Evolutionary conservation across 108 stramenopile species (phyloP), one percentile per base, ranked within the genome.

Genomic region (Phaeodactylum tricornutum): DNA sequence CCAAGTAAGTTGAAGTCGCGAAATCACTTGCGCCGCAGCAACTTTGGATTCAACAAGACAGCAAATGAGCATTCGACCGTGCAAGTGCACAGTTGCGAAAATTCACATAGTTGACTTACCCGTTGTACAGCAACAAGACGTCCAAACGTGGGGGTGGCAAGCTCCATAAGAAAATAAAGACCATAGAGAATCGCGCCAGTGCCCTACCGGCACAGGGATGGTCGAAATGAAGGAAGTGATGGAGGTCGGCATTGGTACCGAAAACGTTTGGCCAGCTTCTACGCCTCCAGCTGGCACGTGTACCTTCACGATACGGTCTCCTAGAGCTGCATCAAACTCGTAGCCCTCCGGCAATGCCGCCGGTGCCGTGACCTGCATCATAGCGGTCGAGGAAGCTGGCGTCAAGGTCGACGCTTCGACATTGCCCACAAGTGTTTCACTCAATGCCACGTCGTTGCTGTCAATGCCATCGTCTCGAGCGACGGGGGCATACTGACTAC

Each of bases 331-430:
- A 45, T 75, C 74, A 43, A 80, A 66, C 11, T 71, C 45, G 53
- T 70, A 80, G 9, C 79, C 79, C 59, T 71, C 74, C 26, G 33
- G 35, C n/a, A 80, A 51, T 2, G 70, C 62, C 1, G 69, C 74
- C 0, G 79, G 79, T 3, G 79, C 79, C 29, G 70, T 50, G 26
- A 79, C 70, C 35, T 47, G 26, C 1, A 62, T 28, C 53, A 54
- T 29, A 6, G 51, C 31, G 3, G 44, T 45, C 38, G 38, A n/a
- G n/a, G n/a, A n/a, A n/a, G n/a, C n/a, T n/a, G n/a, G n/a, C n/a
- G n/a, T n/a, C n/a, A n/a, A n/a, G n/a, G n/a, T n/a, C n/a, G n/a
- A n/a, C n/a, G n/a, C n/a, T n/a, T n/a, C n/a, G n/a, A n/a, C n/a
- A n/a, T n/a, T n/a, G n/a, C n/a, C n/a, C n/a, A n/a, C n/a, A n/a